A percentile compares a stretch with the other conserved stretches of the same genome.
Conservation (phyloP, 164 flowering plant species). For the Euptelea pleiosperma region DNA sequence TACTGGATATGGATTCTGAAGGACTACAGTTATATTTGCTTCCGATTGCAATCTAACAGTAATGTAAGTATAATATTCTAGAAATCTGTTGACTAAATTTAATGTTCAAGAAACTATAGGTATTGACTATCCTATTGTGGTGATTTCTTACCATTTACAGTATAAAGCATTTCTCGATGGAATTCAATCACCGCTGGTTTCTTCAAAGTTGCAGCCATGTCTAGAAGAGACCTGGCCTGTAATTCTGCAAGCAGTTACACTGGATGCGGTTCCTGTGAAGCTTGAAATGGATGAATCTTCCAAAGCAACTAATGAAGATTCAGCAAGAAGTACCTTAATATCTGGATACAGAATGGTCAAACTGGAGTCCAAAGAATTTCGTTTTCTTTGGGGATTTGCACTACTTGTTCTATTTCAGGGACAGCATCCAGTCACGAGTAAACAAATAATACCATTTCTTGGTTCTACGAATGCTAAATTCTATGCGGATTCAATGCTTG, state of each 20-base stretch:
- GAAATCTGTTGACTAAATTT: not conserved
- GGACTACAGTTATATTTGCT: constrained; percentile 64
- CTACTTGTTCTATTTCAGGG: constrained; percentile 73
- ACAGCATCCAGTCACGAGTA: constrained; percentile 25
- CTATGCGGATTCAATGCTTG: constrained; percentile 32
- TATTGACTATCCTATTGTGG: constrained; percentile 6
- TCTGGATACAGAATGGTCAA: constrained; percentile 88
- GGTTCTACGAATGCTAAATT: constrained; percentile 27
- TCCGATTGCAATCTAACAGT: constrained; percentile 42
- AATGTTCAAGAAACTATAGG: not conserved
- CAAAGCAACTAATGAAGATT: constrained; percentile 22
- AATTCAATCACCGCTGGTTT: constrained; percentile 67
- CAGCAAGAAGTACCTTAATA: constrained; percentile 28
- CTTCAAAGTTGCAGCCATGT: constrained; percentile 57
- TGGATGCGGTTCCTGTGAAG: constrained; percentile 74
- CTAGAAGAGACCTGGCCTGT: constrained; percentile 96
- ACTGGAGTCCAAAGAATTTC: constrained; percentile 54
- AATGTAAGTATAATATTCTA: constrained; percentile 46
- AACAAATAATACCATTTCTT: constrained; percentile 28
- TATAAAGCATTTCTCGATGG: constrained; percentile 88
- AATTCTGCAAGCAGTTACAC: constrained; percentile 75
- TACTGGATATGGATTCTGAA: constrained; percentile 71
- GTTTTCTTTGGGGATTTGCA: constrained; percentile 82
- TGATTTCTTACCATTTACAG: constrained; percentile 34
- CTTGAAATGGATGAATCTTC: constrained; percentile 29